phyloP scores from a whole-genome alignment of 1,284 basidiomycete species.

The Malassezia dermatis region DNA sequence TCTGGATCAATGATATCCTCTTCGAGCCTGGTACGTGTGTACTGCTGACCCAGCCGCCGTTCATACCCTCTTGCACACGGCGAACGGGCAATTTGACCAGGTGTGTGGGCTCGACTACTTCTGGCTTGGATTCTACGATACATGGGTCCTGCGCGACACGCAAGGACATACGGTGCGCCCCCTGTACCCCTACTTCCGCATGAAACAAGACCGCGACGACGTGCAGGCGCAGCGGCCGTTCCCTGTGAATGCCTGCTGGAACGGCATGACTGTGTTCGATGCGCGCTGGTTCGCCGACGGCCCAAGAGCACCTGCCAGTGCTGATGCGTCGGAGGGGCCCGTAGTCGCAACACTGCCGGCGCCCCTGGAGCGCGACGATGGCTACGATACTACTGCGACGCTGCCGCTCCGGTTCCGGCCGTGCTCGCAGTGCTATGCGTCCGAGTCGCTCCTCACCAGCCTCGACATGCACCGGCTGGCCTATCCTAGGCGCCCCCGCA shows the following conservation, averaged over 20 bases:
- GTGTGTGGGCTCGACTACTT: slow-evolving; percentile 55
- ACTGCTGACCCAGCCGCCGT: slow-evolving; percentile 22
- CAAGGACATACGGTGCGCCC: slow-evolving; percentile 49
- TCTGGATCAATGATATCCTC: slow-evolving; percentile 36
- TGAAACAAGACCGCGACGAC: slow-evolving; percentile 47
- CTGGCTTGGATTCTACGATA: slow-evolving; percentile 53
- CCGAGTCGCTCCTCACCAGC: slow-evolving; percentile 55
- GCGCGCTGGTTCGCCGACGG: slow-evolving; percentile 50
- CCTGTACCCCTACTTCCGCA: slow-evolving; percentile 55
- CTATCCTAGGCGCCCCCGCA: slow-evolving; percentile 48
- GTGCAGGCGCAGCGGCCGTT: slow-evolving; percentile 49
- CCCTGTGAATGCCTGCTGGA: slow-evolving; percentile 57
- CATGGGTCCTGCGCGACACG: slow-evolving; percentile 34
- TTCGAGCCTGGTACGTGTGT: slow-evolving; percentile 8
- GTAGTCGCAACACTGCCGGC: background rate
- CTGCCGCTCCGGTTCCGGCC: slow-evolving; percentile 52
- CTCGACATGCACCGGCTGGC: slow-evolving; percentile 55
- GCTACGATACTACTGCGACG: slow-evolving; percentile 37
- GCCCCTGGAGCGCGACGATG: background rate
- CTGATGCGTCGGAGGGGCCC: background rate
- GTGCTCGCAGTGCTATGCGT: slow-evolving; percentile 52
- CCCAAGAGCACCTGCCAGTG: background rate
- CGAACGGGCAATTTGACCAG: slow-evolving; percentile 54
- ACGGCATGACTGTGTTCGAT: slow-evolving; percentile 55
- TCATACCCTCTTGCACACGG: slow-evolving; percentile 53